Conservation (phyloP, 129 eudicot genomes). For the Kitagawia praeruptora region DNA sequence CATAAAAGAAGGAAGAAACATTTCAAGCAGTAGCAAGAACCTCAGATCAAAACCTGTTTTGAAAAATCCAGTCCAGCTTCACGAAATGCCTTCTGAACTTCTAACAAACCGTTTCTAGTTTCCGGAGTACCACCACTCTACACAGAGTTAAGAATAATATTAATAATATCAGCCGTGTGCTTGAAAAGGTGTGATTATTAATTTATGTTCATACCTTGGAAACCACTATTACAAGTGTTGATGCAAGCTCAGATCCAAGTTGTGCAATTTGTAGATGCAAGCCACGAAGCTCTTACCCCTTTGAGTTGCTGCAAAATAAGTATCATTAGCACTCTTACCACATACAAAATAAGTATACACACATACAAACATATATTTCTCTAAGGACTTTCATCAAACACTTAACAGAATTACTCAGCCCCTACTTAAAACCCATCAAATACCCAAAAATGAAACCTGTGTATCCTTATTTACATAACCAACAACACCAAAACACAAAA, state of each 20-base stretch:
- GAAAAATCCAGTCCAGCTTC: conserved; percentile 92
- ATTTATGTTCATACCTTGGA: conserved; percentile 58
- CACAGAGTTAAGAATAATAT: conserved; percentile 7
- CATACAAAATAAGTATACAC: no score
- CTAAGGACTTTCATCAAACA: no score
- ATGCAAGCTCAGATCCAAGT: conserved; percentile 81
- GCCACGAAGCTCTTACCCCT: no score
- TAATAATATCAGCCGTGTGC: conserved; percentile 8
- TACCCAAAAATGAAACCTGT: no score
- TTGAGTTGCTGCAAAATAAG: no score
- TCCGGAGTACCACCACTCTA: conserved; percentile 99
- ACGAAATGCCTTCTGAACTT: conserved; percentile 98
- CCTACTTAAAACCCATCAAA: no score
- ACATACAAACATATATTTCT: no score
- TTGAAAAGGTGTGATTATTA: not conserved
- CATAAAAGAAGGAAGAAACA: conserved; percentile 9
- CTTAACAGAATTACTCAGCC: no score
- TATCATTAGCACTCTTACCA: no score
- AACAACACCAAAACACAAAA: no score
- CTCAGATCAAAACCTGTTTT: conserved; percentile 95
- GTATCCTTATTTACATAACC: no score
- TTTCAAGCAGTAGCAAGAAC: conserved; percentile 55
- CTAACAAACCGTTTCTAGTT: conserved; percentile 91
- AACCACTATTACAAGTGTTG: conserved; percentile 93
- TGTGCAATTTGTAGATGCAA: conserved; percentile 99